Evolutionary conservation across 2,329 filamentous ascomycete species (phyloP), one percentile per base, ranked within the genome.

Genomic region (Plectosphaerella plurivora): DNA sequence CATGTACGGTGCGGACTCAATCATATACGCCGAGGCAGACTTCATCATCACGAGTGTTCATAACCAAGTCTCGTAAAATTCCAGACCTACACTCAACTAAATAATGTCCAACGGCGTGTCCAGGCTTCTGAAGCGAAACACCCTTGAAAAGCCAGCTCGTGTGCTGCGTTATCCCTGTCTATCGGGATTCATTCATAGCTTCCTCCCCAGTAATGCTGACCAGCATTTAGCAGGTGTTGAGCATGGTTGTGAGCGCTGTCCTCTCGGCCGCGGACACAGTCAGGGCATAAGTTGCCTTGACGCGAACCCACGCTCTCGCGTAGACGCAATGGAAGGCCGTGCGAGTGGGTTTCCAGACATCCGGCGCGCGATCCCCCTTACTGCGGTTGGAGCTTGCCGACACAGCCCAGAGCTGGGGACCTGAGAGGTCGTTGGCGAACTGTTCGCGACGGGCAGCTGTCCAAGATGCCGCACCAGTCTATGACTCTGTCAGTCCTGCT

Each of bases 351-450:
- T 90, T 87, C 89, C 89, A 95, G 11, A 71, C 67, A 63, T 92
- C 89, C 0, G 89, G 88, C 50, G 84, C 83, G 58, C 76, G 72
- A 67, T 91, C 88, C n/a, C 88, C 73, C 76, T 93, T 94, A 35
- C 73, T 59, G 60, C 84, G 75, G 71, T 95, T 95, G 59, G 91
- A 83, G 51, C 79, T 83, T 65, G 89, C 87, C 4, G 89, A 93
- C 9, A 94, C 88, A 35, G 89, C 87, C 70, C 89, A 80, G 28
- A 94, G 78, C 71, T 94, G 89, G 0, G 90, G 90, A 51, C 86
- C 81, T 1, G 73, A 78, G 53, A 93, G 66, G 70, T 94, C 90
- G 68, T 91, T 94, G 59, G 90, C 90, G 63, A 91, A 91, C 3
- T 74, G 66, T 63, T 86, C 73, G 52, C 90, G 82, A 61, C 80